Percentiles rank a stretch among this genome's conserved stretches.
Conservation (phyloP, 1,139 yeast genomes). For the Sugiyamaella xylanicola region DNA sequence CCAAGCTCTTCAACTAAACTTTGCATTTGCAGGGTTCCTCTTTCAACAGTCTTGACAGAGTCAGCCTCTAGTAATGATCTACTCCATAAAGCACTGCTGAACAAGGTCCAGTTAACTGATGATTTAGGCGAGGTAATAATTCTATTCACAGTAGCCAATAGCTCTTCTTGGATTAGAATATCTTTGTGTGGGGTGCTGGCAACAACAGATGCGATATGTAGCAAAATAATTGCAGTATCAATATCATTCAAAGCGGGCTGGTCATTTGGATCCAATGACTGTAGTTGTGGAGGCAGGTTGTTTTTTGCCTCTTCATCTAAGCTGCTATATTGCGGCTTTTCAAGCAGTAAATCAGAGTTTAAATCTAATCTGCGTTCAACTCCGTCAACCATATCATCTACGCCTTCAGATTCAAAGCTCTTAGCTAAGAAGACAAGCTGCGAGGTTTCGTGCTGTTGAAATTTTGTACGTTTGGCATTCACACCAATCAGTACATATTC, state of each 20-base stretch:
- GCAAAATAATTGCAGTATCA: conserved; percentile 71
- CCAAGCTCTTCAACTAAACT: conserved; percentile 90
- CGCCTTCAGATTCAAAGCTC: conserved; percentile 39
- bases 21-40: conserved; percentile 93
- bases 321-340: conserved; percentile 57
- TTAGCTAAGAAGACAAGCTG: conserved; percentile 80
- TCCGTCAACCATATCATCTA: conserved; percentile 27
- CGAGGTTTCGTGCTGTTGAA: conserved; percentile 69
- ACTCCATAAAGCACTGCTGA: conserved; percentile 86
- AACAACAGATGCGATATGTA: conserved; percentile 64
- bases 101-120: conserved; percentile 72
- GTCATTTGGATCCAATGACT: conserved; percentile 70
- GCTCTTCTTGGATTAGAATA: conserved; percentile 76
- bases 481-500: conserved; percentile 79
- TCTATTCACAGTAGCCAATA: conserved; percentile 72
- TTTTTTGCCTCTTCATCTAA: conserved; percentile 46
- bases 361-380: conserved; percentile 48
- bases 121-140: conserved; percentile 57
- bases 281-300: conserved; percentile 61
- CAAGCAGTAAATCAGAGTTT: conserved; percentile 78
- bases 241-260: conserved; percentile 74
- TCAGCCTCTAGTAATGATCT: conserved; percentile 81
- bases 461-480: conserved; percentile 83
- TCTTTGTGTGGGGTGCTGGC: conserved; percentile 73
- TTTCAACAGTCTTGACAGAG: conserved; percentile 83